Evolutionary conservation across 1,139 yeast genomes (phyloP).

Genomic region (Protomyces arabidopsidicola): DNA sequence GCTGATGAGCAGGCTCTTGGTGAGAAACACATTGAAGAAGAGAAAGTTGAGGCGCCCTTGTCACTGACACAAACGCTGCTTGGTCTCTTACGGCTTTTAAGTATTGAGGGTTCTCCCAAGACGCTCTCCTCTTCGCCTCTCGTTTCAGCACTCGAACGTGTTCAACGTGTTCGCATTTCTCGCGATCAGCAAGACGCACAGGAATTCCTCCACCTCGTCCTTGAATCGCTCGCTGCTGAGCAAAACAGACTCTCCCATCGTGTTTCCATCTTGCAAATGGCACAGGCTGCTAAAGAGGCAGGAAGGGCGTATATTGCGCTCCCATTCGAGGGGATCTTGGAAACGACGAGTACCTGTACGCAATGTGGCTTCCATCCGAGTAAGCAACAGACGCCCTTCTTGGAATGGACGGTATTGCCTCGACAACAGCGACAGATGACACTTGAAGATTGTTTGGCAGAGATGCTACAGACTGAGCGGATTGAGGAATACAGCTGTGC

Average conservation of each 20-base stretch:
- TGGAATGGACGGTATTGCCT: constrained; percentile 18
- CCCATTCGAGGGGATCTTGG: constrained; percentile 17
- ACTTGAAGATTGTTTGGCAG: neutral
- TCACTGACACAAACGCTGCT: constrained; percentile 13
- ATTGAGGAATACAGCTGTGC: constrained; percentile 19
- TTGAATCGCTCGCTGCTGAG: constrained; percentile 22
- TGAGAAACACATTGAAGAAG: neutral
- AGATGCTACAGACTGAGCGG: constrained; percentile 6
- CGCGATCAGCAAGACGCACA: constrained; percentile 26
- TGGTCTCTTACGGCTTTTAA: constrained; percentile 9
- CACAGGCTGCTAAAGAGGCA: neutral
- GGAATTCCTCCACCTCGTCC: constrained; percentile 21
- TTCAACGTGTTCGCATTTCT: constrained; percentile 17
- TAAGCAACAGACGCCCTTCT: constrained; percentile 5
- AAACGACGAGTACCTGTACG: constrained; percentile 5
- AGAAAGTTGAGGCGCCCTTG: neutral
- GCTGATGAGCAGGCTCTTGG: neutral
- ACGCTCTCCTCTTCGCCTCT: constrained; percentile 11
- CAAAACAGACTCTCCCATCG: constrained; percentile 7
- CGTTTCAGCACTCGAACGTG: constrained; percentile 12
- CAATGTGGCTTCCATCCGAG: neutral
- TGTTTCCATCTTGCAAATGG: constrained; percentile 19
- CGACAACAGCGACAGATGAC: neutral
- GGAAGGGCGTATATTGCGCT: constrained; percentile 3
- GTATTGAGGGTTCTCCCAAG: constrained; percentile 17